Conservation (phyloP, 768 basidiomycete species). For the Thelephora ganbajun region DNA sequence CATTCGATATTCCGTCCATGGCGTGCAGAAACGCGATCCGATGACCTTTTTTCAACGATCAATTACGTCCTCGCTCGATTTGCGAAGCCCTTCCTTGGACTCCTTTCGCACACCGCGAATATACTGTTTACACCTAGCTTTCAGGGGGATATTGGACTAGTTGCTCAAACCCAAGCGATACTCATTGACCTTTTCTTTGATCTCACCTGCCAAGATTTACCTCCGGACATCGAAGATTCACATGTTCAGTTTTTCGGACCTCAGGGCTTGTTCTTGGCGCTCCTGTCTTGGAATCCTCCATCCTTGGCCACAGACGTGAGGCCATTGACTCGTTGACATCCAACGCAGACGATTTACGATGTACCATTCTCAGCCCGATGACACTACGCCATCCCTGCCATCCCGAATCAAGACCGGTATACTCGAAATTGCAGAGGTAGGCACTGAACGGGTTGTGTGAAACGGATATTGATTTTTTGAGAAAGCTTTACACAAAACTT, state of each 20-base stretch:
- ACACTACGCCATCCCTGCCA: conserved; percentile 71
- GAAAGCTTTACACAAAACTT: conserved; percentile 65
- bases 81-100: conserved; percentile 66
- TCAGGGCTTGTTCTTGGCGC: conserved; percentile 63
- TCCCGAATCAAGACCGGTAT: conserved; percentile 82
- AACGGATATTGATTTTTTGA: conserved; percentile 1
- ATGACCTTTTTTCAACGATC: conserved; percentile 80
- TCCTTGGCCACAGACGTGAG: conserved; percentile 59
- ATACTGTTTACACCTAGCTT: conserved; percentile 32
- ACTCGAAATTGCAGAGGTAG: conserved; percentile 81
- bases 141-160: conserved; percentile 18
- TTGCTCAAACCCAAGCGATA: conserved; percentile 66
- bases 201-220: conserved; percentile 89
- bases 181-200: conserved; percentile 86
- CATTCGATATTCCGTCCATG: conserved; percentile 93
- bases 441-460: conserved; percentile 8
- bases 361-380: conserved; percentile 45
- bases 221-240: conserved; percentile 85
- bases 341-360: background rate
- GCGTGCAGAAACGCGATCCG: conserved; percentile 82
- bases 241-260: conserved; percentile 73
- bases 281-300: conserved; percentile 67
- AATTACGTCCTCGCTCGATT: conserved; percentile 81
- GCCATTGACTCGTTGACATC: conserved; percentile 5
- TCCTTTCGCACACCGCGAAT: conserved; percentile 58